Base-by-base conservation (phyloP, 1,284 basidiomycete genomes). In the Ganoderma lingzhi region DNA sequence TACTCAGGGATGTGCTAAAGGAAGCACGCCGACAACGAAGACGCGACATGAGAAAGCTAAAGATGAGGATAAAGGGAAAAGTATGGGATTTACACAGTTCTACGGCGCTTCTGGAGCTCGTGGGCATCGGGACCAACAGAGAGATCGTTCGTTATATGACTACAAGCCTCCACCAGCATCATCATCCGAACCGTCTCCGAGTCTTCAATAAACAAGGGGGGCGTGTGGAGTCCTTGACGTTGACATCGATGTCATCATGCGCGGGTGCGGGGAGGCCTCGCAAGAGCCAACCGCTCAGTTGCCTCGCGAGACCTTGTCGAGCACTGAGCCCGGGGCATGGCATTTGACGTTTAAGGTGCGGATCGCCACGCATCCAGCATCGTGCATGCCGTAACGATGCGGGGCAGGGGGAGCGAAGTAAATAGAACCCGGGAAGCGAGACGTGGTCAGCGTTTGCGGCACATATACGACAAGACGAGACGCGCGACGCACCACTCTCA, bases 401-500 rank as follows among this genome's bases (percentile, higher is more conserved):
- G 32, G 30, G 53, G 37, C n/a, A 44, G 64, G 41, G 70, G 42
- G 63, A 48, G 23, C 59, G 17, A 32, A 41, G n/a, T 23, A 8
- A 23, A 23, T 8, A 35, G 45, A 23, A 53, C 23, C 23, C 45
- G n/a, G 70, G 48, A 64, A 61, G 23, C 59, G 19, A 23, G 62
- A 23, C 30, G 44, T 17, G n/a, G 42, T 65, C 55, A 62, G 59
- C 53, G 63, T 41, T 44, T 30, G 41, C 51, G 28, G 32, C 5
- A 2, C 17, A 55, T 30, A 17, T 30, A 67, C 4, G 51, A 48
- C 61, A 9, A 39, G 28, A 23, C 59, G 14, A 39, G 28, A 23
- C 59, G 14, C 10, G 28, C 42, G 23, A 88, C 95, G 76, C 71
- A 97, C 96, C 87, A 72, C 83, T 86, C 65, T 96, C 91, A 78